Percentiles rank a stretch among this genome's conserved stretches.
phyloP scores from a whole-genome alignment of 345 rosid genomes.

The Pugionium dolabratum region DNA sequence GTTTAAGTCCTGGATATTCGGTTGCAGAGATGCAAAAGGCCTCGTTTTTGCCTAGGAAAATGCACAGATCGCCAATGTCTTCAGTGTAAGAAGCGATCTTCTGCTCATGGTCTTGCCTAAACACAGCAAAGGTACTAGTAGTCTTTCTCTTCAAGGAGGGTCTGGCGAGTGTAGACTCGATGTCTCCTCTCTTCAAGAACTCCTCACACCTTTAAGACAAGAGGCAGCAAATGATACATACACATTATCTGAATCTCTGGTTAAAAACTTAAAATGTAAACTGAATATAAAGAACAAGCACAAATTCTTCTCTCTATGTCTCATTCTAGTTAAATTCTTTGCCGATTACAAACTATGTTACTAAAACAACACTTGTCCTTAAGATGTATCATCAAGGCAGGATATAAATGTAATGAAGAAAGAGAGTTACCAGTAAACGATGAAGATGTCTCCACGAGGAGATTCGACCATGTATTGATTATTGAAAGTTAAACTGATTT shows the following conservation, averaged over 20 bases:
- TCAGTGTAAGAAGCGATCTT: slow-evolving; percentile 18
- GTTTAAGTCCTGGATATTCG: neutral
- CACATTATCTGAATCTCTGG: neutral
- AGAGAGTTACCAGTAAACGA: slow-evolving; percentile 19
- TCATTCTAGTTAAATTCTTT: too few relatives aligned
- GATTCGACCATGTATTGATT: neutral
- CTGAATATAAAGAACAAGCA: neutral
- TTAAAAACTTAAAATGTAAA: neutral
- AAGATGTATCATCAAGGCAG: too few relatives aligned
- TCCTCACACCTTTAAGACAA: neutral
- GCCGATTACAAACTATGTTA: too few relatives aligned
- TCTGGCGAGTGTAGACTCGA: neutral
- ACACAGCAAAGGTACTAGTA: neutral
- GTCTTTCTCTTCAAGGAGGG: neutral
- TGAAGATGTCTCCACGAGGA: slow-evolving; percentile 22
- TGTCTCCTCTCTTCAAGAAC: too few relatives aligned
- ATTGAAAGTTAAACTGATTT: fast-evolving
- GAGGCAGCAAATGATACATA: neutral
- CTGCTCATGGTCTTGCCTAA: slow-evolving; percentile 17
- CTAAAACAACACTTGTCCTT: too few relatives aligned
- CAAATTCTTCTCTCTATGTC: neutral
- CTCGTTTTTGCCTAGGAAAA: neutral
- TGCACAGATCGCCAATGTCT: slow-evolving; percentile 30
- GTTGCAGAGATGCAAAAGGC: slow-evolving; percentile 15
- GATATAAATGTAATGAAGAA: neutral